Conservation (phyloP, 169 alveolate species). For the Cryptosporidium sp. region DNA sequence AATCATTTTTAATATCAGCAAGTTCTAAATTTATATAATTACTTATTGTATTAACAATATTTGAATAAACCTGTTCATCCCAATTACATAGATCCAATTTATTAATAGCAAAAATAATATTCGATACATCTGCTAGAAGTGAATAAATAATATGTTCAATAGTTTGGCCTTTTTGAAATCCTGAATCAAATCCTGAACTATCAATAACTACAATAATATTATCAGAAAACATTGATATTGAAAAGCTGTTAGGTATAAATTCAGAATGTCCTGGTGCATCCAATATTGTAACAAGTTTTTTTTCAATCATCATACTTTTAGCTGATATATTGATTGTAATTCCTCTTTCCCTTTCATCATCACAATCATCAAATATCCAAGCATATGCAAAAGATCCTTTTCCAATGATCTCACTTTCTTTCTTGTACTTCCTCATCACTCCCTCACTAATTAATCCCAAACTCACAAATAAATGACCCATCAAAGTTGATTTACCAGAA, state of each 20-base stretch:
- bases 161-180: slow-evolving; percentile 91
- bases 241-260: slow-evolving; percentile 92
- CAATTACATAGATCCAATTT: slow-evolving; percentile 90
- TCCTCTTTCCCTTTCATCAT: slow-evolving; percentile 88
- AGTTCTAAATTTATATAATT: slow-evolving; percentile 31
- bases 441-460: slow-evolving; percentile 88
- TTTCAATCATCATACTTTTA: slow-evolving; percentile 81
- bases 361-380: slow-evolving; percentile 88
- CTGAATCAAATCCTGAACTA: slow-evolving; percentile 90
- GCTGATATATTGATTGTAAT: slow-evolving; percentile 90
- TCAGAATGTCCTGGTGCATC: slow-evolving; percentile 98
- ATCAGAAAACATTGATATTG: slow-evolving; percentile 83
- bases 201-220: slow-evolving; percentile 75
- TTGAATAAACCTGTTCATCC: slow-evolving; percentile 79
- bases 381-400: slow-evolving; percentile 84
- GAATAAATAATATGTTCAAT: slow-evolving; percentile 92
- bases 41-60: slow-evolving; percentile 9
- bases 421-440: slow-evolving; percentile 85
- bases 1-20: slow-evolving; percentile 15
- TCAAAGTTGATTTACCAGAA: slow-evolving; percentile 95
- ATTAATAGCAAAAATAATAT: slow-evolving; percentile 90
- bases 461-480: slow-evolving; percentile 88
- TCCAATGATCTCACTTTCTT: slow-evolving; percentile 82
- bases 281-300: slow-evolving; percentile 85
- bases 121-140: slow-evolving; percentile 89